These are phyloP conservation scores for Huntiella abstrusa DNA, from an alignment of 2,329 filamentous ascomycete genomes.

Conservation along the genomic window DNA sequence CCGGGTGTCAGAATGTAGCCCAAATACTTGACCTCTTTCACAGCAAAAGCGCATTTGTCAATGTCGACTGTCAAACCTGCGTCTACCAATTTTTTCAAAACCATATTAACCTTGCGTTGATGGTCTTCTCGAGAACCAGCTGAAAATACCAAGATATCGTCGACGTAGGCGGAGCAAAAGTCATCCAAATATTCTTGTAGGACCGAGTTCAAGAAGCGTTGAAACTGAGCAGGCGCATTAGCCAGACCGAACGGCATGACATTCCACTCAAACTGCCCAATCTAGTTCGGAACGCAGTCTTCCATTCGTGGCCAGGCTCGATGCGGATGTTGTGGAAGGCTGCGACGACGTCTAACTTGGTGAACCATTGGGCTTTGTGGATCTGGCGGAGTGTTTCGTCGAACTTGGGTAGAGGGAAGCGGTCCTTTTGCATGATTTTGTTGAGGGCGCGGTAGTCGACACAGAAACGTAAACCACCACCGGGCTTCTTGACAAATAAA, in stretches of 20 bases:
- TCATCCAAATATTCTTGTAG: background rate
- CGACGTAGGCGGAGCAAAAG: background rate
- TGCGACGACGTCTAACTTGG: constrained; percentile 18
- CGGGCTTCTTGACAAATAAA: constrained; percentile 18
- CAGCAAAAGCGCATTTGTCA: no score
- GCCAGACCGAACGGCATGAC: constrained; percentile 1
- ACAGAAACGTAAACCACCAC: constrained; percentile 16
- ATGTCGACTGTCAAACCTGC: no score
- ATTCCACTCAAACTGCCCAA: background rate
- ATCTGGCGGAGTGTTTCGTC: constrained; percentile 16
- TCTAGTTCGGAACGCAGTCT: background rate
- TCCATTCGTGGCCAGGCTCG: background rate
- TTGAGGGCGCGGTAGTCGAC: constrained; percentile 21
- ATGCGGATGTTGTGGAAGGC: background rate
- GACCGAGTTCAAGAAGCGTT: background rate
- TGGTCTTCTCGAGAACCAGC: no score
- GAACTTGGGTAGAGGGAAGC: constrained; percentile 18
- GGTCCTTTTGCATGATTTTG: constrained; percentile 18
- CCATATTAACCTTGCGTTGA: no score
- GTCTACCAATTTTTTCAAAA: no score
- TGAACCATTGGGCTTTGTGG: constrained; percentile 14
- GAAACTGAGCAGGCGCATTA: background rate
- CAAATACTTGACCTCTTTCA: no score
- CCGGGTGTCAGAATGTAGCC: no score
- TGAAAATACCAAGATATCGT: background rate